Evolutionary conservation across 345 rosid species (phyloP), one percentile per base, ranked within the genome.

Genomic region (Combretum micranthum): DNA sequence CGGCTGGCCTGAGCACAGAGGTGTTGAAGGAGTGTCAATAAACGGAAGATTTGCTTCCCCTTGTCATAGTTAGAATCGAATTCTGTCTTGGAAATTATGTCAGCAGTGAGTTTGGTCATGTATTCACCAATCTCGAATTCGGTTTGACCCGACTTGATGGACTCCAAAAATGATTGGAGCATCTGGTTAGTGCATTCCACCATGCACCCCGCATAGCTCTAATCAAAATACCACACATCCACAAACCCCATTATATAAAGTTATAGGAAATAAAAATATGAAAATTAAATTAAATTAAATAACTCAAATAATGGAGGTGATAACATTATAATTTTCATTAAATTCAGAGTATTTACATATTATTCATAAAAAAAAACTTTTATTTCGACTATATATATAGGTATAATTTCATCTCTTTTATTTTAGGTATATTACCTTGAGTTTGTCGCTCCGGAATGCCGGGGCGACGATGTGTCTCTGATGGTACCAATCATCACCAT

Each of bases 71-170:
- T 82, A 4, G 83, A 60, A 53, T 73, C 96, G 42, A 94, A 94
- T 65, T 87, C 95, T 0, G 97, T 90, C 63, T 90, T 84, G 15
- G 96, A 83, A 47, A 94, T 94, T 21, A 90, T 90, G 55, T 90
- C 92, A 15, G 92, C 94, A 5, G 97, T 80, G 51, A 90, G 90
- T 47, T 65, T 69, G 23, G 87, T 56, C 82, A 94, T 81, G 77
- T 75, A 71, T 47, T 77, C 95, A 15, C 95, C 86, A 0, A 93
- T 90, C 78, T 93, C 99, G n/a, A 93, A 66, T 64, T 90, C 97
- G 10, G 50, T 60, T 56, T 71, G 61, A 39, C 94, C 92, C 15
- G 77, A 66, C 55, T 66, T 65, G 3, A 66, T 78, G 0, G 75
- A 83, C 16, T 72, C 73, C 64, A 66, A 57, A 55, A 93, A 64